These are phyloP conservation scores for Camellia sinensis DNA, from an alignment of 148 eudicot species.

Conservation along the genomic window DNA sequence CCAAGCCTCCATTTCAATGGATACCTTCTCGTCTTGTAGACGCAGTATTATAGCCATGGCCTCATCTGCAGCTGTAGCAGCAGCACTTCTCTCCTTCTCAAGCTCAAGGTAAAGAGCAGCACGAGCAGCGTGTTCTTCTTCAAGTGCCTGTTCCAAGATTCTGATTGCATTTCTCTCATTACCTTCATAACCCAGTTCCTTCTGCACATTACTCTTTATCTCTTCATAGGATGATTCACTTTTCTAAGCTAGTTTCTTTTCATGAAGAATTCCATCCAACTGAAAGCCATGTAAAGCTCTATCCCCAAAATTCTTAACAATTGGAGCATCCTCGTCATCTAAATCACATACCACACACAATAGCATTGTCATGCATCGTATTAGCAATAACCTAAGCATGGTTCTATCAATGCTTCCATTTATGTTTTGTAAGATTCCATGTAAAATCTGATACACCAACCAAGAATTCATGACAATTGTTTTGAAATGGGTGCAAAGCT, in stretches of 20 bases:
- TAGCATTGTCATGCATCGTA: constrained; percentile 1
- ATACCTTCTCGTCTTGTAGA: constrained; percentile 87
- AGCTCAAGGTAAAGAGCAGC: constrained; percentile 69
- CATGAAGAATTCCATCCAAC: constrained; percentile 28
- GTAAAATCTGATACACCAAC: not conserved
- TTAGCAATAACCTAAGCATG: not conserved
- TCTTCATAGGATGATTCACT: constrained; percentile 29
- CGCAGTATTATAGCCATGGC: constrained; percentile 97
- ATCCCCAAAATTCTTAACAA: constrained; percentile 17
- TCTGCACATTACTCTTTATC: constrained; percentile 18
- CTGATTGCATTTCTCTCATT: constrained; percentile 42
- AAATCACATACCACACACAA: constrained; percentile 12
- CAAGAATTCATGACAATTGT: not conserved
- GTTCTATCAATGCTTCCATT: not conserved
- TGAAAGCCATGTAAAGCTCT: constrained; percentile 31
- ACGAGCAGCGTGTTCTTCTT: constrained; percentile 66
- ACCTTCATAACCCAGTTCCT: constrained; percentile 21
- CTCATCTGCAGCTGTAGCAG: constrained; percentile 94
- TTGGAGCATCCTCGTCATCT: constrained; percentile 30
- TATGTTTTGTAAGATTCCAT: not conserved
- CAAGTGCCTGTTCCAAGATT: constrained; percentile 60
- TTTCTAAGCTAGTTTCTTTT: constrained; percentile 23
- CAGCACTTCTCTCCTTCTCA: constrained; percentile 90
- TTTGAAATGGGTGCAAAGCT: not conserved
- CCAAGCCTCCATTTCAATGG: constrained; percentile 87